A percentile compares a stretch with the other conserved stretches of the same genome.
phyloP scores from a whole-genome alignment of 1,284 basidiomycete genomes.

The Cutaneotrichosporon sp. region DNA sequence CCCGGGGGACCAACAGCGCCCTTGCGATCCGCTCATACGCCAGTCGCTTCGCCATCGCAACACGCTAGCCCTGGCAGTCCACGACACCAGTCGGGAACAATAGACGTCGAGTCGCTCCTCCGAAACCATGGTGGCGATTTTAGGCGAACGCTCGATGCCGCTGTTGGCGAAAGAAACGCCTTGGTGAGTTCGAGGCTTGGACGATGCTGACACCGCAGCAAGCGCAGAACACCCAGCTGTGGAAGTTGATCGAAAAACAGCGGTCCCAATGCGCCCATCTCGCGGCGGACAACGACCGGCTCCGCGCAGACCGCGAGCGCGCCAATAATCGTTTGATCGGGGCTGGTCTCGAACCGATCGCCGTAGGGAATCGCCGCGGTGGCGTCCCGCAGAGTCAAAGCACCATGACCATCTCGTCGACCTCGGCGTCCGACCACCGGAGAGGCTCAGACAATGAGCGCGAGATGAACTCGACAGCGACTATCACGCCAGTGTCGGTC shows the following conservation, averaged over 20 bases:
- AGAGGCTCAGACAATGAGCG: conserved; percentile 35
- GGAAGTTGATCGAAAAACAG: conserved; percentile 89
- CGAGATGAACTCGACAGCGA: background rate
- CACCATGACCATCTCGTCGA: conserved; percentile 29
- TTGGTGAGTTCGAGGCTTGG: conserved; percentile 45
- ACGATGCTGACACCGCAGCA: conserved; percentile 44
- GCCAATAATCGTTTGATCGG: conserved; percentile 32
- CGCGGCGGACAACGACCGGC: conserved; percentile 56
- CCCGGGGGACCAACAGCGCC: conserved; percentile 9
- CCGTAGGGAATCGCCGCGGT: conserved; percentile 16
- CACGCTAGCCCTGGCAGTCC: conserved; percentile 22
- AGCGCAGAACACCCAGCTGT: conserved; percentile 77
- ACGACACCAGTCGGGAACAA: conserved; percentile 19
- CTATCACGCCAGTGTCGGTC: background rate
- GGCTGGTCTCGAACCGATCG: conserved; percentile 34
- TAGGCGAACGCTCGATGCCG: conserved; percentile 64
- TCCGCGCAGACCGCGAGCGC: conserved; percentile 69
- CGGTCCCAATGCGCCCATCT: conserved; percentile 37
- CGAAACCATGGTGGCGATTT: conserved; percentile 41
- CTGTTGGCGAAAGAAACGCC: conserved; percentile 68
- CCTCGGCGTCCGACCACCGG: conserved; percentile 14
- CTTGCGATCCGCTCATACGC: background rate
- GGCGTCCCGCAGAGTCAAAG: conserved; percentile 34
- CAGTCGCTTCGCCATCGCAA: conserved; percentile 10
- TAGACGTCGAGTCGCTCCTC: conserved; percentile 34